Base-by-base conservation (phyloP, 495 filamentous ascomycete species). In the Letharia columbiana region DNA sequence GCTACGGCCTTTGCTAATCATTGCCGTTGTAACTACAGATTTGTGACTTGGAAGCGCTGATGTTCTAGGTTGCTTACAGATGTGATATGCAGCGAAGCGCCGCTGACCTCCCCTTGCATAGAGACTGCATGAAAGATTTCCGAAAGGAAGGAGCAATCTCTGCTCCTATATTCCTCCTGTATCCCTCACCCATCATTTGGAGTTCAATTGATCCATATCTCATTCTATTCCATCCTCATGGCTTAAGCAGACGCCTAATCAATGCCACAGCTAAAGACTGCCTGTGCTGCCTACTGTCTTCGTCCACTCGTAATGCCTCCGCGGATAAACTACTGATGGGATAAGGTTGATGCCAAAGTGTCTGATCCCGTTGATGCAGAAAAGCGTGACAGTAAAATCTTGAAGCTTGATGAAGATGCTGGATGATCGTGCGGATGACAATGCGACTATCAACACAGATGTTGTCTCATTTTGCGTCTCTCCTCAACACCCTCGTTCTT, bases 401-500 rank as follows among this genome's bases (percentile, higher is more conserved):
- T 61, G 31, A 45, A 44, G n/a, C 42, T 12, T 33, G 50, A 33
- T 17, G 12, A 6, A 33, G 33, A 31, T 33, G 28, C 47, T 54
- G 11, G 50, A 54, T 15, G 33, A 33, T 33, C 50, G 50, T 31
- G 11, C 3, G 9, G 28, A 33, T 33, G 28, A 54, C 23, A 54
- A 54, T 33, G 28, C 28, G 10, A 8, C 11, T 33, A 10, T 54
- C 50, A 54, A 54, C n/a, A 23, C 50, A 45, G 12, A 28, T 31
- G 40, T 59, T 18, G 28, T 64, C 17, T 37, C 31, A 47, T 59
- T 56, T 45, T 28, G 23, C 5, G 23, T 59, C 33, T 23, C 50
- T 11, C 57, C 23, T 54, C 63, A 64, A 64, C 41, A 64, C 52
- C 40, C 23, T 58, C 23, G 52, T 40, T 23, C 15, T 50, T 39